Evolutionary conservation across 1,284 basidiomycete genomes (phyloP).

Genomic region (Takashimella koratensis): DNA sequence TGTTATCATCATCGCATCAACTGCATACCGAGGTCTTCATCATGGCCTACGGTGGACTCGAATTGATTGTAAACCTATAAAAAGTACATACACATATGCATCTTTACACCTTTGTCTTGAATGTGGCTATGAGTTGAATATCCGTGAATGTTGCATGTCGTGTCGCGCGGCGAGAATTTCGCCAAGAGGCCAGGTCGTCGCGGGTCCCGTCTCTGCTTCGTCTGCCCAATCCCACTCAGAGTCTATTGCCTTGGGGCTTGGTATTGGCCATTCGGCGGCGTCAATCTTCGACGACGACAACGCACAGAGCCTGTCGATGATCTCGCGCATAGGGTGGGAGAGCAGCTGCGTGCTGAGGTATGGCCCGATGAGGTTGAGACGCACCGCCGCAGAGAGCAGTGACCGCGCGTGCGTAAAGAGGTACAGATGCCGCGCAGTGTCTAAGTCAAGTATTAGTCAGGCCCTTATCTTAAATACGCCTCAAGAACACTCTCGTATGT

Average conservation of each 20-base stretch:
- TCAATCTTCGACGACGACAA: not conserved
- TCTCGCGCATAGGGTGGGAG: constrained; percentile 62
- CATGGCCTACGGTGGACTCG: too few species aligned
- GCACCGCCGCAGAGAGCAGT: constrained; percentile 82
- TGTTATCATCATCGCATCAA: not conserved
- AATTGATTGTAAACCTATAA: too few species aligned
- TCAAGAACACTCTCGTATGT: not conserved
- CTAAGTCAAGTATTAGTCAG: constrained; percentile 2
- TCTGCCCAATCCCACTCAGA: constrained; percentile 43
- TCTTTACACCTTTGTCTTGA: not conserved
- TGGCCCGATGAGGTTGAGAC: constrained; percentile 87
- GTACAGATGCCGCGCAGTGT: constrained; percentile 77
- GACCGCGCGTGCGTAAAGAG: constrained; percentile 89
- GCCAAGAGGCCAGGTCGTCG: constrained; percentile 93
- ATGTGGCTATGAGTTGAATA: constrained; percentile 66
- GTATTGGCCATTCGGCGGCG: constrained; percentile 5
- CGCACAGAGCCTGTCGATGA: constrained; percentile 56
- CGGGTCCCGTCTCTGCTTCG: constrained; percentile 55
- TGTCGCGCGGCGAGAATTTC: constrained; percentile 87
- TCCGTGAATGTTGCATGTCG: constrained; percentile 89
- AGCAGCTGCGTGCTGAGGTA: constrained; percentile 88
- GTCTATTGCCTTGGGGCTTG: constrained; percentile 6
- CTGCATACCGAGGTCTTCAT: not conserved
- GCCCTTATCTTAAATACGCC: not conserved
- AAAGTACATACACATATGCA: not conserved